Conservation (phyloP, 768 basidiomycete genomes). For the Panaeolus papilionaceus region DNA sequence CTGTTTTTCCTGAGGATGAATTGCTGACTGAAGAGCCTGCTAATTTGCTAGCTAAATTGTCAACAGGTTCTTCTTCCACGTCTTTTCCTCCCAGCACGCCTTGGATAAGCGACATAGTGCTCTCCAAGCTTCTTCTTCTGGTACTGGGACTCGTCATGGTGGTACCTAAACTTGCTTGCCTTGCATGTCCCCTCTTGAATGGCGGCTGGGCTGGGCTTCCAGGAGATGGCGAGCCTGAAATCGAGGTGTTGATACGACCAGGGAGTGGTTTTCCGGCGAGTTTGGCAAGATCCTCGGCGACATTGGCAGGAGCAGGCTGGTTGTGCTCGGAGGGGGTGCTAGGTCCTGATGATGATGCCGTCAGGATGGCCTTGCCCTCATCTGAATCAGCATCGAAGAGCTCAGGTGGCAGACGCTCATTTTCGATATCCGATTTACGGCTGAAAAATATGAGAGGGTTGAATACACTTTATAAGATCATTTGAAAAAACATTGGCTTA, state of each 20-base stretch:
- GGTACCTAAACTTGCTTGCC: slow-evolving; percentile 89
- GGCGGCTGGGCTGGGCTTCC: slow-evolving; percentile 47
- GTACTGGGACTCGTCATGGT: slow-evolving; percentile 96
- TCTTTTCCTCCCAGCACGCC: slow-evolving; percentile 85
- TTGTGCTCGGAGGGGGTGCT: slow-evolving; percentile 58
- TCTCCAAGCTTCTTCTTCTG: slow-evolving; percentile 89
- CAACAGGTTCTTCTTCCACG: slow-evolving; percentile 44
- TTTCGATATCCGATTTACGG: slow-evolving; percentile 97
- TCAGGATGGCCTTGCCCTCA: slow-evolving; percentile 70
- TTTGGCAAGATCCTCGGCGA: slow-evolving; percentile 50
- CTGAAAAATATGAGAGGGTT: slow-evolving; percentile 43
- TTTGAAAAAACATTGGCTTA: slow-evolving; percentile 48
- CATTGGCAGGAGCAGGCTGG: slow-evolving; percentile 48
- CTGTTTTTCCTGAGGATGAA: slow-evolving; percentile 17
- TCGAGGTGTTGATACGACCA: slow-evolving; percentile 39
- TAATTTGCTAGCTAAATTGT: slow-evolving; percentile 39
- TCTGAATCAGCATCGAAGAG: slow-evolving; percentile 83
- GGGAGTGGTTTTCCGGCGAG: slow-evolving; percentile 33
- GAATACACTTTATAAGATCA: background rate
- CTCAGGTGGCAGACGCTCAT: slow-evolving; percentile 97
- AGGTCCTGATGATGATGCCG: slow-evolving; percentile 47
- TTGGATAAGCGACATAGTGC: slow-evolving; percentile 94
- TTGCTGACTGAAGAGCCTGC: slow-evolving; percentile 39
- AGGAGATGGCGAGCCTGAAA: slow-evolving; percentile 37
- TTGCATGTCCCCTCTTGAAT: slow-evolving; percentile 74